Base-by-base conservation (phyloP, 257 asterid species). In the Gentiana macrophylla region DNA sequence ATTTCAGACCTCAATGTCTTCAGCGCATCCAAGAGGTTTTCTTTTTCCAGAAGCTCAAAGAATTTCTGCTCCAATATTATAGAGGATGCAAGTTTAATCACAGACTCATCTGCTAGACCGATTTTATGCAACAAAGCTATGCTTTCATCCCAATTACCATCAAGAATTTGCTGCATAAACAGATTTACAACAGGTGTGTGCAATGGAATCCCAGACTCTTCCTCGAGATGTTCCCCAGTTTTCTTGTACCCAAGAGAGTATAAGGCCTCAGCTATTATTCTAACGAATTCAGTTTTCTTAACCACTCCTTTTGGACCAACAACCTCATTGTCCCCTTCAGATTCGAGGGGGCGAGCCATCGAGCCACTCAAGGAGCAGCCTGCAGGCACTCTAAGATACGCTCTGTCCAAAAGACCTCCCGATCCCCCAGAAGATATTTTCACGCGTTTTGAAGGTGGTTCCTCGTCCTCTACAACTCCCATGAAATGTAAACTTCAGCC, bases 381-480 rank as follows among this genome's bases (percentile, higher is more conserved):
- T 55, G 68, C 61, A 15, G 36, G 15, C 32, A 54, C 68, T 53
- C 32, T 34, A 13, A 46, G 43, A 12, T 52, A 59, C 13, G 47
- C 49, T 34, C 15, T 53, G 35, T 48, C 53, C 2, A 44, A 35
- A n/a, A 46, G 47, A 46, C 36, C 54, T 13, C 49, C 49, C 8
- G 34, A 33, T 34, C 8, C 47, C 33, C 47, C 37, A 43, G 13
- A 13, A 13, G 35, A 37, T 33, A 48, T 4, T 46, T n/a, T 59
- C 8, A 38, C 15, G n/a, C 63, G 55, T 59, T 59, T 59, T 34
- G 37, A 35, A 7, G 61, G 87, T 71, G 94, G 90, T 72, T 76
- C 94, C 70, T 79, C 80, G 66, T 81, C 90, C 74, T 77, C 87
- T 73, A 74, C 76, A 73, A 90, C 87, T 81, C 90, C 94, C 94